Evolutionary conservation across 805 yeast species (phyloP).

Genomic region (Komagataella ulmi): DNA sequence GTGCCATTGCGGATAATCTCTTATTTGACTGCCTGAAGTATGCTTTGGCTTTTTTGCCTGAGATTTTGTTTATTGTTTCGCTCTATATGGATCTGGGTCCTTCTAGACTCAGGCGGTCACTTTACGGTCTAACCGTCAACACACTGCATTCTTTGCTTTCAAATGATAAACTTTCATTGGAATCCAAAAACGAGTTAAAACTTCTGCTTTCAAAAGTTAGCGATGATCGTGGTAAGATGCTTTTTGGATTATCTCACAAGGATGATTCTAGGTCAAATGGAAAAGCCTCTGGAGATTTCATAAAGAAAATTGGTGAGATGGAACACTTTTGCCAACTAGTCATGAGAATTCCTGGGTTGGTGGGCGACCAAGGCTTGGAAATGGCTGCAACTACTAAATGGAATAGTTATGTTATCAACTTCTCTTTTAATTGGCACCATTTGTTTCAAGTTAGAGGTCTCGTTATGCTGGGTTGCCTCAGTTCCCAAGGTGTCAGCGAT

Average conservation of each 20-base stretch:
- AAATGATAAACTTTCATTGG: slow-evolving; percentile 33
- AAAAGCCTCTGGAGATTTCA: slow-evolving; percentile 18
- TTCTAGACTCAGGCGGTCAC: slow-evolving; percentile 41
- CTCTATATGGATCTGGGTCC: slow-evolving; percentile 40
- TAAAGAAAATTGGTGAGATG: slow-evolving; percentile 30
- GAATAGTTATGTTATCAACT: slow-evolving; percentile 48
- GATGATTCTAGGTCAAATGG: slow-evolving; percentile 13
- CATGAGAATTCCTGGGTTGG: slow-evolving; percentile 34
- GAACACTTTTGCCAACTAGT: slow-evolving; percentile 48
- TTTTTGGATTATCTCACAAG: slow-evolving; percentile 57
- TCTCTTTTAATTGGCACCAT: slow-evolving; percentile 42
- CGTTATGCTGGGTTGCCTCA: slow-evolving; percentile 55
- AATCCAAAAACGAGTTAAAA: slow-evolving; percentile 26
- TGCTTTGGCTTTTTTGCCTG: slow-evolving; percentile 57
- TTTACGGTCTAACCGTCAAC: slow-evolving; percentile 52
- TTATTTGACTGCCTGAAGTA: slow-evolving; percentile 57
- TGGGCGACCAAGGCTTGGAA: slow-evolving; percentile 31
- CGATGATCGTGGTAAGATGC: slow-evolving; percentile 53
- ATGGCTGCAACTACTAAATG: slow-evolving; percentile 52
- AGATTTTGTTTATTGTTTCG: slow-evolving; percentile 54
- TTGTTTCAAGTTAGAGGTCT: slow-evolving; percentile 57
- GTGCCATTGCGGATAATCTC: slow-evolving; percentile 46
- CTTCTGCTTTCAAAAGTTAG: slow-evolving; percentile 31
- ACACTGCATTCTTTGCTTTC: slow-evolving; percentile 56
- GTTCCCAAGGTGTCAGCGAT: slow-evolving; percentile 51